phyloP scores from a whole-genome alignment of 2,329 filamentous ascomycete species.

The Cadophora sp. region DNA sequence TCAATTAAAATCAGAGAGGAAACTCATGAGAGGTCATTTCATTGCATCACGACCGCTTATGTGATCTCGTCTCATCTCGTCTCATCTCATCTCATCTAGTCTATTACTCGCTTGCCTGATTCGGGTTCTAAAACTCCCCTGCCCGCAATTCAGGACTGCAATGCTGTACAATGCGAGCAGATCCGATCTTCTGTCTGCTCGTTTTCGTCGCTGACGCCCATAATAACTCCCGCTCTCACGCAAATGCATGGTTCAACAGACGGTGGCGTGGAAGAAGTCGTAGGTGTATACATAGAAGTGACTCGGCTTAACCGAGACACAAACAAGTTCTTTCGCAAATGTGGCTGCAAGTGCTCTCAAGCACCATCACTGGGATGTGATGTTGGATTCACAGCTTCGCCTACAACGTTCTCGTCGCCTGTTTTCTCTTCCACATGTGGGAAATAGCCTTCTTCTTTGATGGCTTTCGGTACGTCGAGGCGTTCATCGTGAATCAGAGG shows the following conservation, averaged over 20 bases:
- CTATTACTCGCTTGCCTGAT: constrained; percentile 1
- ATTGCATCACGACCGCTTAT: background rate
- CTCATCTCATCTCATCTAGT: background rate
- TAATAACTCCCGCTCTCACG: background rate
- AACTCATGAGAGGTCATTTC: background rate
- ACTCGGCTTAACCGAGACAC: background rate
- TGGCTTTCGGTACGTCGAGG: constrained; percentile 10
- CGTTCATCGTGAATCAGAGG: constrained; percentile 31
- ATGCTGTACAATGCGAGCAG: background rate
- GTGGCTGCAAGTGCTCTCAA: background rate
- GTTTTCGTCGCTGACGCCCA: background rate
- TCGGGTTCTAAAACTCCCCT: background rate
- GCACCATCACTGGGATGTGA: background rate
- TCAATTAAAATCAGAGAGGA: background rate
- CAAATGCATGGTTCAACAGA: background rate
- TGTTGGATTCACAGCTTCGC: background rate
- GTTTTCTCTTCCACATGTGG: background rate
- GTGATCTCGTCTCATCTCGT: too few relatives aligned
- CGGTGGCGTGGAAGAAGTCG: background rate
- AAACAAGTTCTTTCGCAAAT: background rate
- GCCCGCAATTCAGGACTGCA: background rate
- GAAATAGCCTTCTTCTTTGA: constrained; percentile 16
- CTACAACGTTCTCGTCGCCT: too few relatives aligned
- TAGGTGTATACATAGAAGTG: background rate
- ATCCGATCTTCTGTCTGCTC: background rate